These are phyloP conservation scores for Epichloe scottii DNA, from an alignment of 2,329 filamentous ascomycete genomes.

Conservation along the genomic window DNA sequence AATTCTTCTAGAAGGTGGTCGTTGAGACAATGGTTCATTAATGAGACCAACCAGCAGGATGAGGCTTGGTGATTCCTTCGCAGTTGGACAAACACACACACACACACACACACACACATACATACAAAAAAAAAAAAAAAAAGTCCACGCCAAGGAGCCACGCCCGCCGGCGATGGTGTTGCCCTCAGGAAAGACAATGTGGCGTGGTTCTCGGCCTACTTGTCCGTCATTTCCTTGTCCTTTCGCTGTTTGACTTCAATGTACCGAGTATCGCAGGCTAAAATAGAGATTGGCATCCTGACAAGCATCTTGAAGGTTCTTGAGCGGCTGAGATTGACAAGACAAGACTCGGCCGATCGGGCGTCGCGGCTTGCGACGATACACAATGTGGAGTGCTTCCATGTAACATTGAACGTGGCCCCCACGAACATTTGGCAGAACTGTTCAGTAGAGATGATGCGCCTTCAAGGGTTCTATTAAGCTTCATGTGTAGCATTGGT, in stretches of 20 bases:
- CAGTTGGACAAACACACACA: no score
- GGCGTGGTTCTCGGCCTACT: neutral
- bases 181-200: neutral
- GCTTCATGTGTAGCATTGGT: neutral
- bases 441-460: neutral
- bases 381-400: neutral
- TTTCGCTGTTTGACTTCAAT: neutral
- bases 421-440: neutral
- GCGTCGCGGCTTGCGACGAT: constrained; percentile 4
- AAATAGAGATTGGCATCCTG: neutral
- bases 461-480: neutral
- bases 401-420: neutral
- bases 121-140: no score
- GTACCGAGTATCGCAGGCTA: neutral
- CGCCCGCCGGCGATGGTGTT: no score
- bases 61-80: no score
- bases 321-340: neutral
- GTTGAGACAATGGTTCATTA: neutral
- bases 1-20: constrained; percentile 20
- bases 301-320: neutral
- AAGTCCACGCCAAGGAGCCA: no score
- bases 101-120: no score
- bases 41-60: neutral
- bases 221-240: neutral
- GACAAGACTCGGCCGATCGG: constrained; percentile 6